Evolutionary conservation across 805 yeast genomes (phyloP).

Genomic region (Candida insectalens): DNA sequence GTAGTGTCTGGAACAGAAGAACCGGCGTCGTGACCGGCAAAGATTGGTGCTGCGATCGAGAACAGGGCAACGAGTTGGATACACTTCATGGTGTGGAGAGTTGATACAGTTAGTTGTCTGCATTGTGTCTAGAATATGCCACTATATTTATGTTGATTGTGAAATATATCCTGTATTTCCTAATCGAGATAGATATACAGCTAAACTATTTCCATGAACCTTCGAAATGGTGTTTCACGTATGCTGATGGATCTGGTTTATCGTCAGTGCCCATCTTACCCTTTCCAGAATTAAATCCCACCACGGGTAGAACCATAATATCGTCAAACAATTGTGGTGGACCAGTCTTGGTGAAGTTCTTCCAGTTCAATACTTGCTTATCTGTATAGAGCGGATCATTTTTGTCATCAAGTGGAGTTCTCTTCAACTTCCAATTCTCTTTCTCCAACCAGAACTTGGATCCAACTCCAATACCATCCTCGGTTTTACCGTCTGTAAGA

Average conservation of each 20-base stretch:
- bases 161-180: no score
- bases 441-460: constrained; percentile 16
- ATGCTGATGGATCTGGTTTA: constrained; percentile 45
- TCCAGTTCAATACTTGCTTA: constrained; percentile 40
- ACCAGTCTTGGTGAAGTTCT: constrained; percentile 46
- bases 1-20: background rate
- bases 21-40: background rate
- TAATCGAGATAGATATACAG: no score
- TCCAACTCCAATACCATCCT: constrained; percentile 25
- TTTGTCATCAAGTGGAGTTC: constrained; percentile 12
- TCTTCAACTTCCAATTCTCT: constrained; percentile 11
- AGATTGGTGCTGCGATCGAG: no score
- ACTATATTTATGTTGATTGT: no score
- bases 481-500: constrained; percentile 22
- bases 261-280: constrained; percentile 47
- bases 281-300: constrained; percentile 60
- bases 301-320: constrained; percentile 61
- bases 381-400: constrained; percentile 15
- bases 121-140: no score
- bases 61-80: no score
- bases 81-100: no score
- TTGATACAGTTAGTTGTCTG: no score
- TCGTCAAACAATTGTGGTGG: constrained; percentile 53
- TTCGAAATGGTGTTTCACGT: constrained; percentile 69
- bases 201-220: constrained; percentile 64